Evolutionary conservation across 2,329 filamentous ascomycete genomes (phyloP).

Genomic region (Mycocentrospora acerina): DNA sequence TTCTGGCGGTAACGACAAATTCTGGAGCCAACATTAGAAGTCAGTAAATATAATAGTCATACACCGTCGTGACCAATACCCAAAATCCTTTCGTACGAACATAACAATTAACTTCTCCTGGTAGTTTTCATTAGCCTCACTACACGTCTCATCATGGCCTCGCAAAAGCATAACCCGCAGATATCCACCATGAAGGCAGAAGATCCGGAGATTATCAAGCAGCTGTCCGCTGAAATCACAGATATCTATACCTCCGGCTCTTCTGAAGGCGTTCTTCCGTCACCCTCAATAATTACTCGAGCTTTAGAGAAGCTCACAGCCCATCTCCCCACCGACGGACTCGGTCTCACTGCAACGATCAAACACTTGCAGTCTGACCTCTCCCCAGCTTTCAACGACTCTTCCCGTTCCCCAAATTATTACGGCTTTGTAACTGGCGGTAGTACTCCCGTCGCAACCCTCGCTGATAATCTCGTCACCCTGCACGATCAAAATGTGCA

Average conservation of each 20-base stretch:
- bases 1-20: too few relatives aligned
- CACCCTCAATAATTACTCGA: slow-evolving; percentile 23
- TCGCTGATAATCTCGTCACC: slow-evolving; percentile 82
- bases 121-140: too few relatives aligned
- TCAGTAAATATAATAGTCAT: too few relatives aligned
- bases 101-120: too few relatives aligned
- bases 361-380: slow-evolving; percentile 51
- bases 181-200: slow-evolving; percentile 14
- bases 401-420: slow-evolving; percentile 57
- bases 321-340: slow-evolving; percentile 42
- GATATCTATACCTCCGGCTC: slow-evolving; percentile 19
- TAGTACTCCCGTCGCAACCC: slow-evolving; percentile 72
- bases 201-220: slow-evolving; percentile 13
- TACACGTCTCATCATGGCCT: background rate
- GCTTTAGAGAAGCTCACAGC: slow-evolving; percentile 40
- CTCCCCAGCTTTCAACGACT: slow-evolving; percentile 63
- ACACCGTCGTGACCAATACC: too few relatives aligned
- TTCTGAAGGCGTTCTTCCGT: slow-evolving; percentile 39
- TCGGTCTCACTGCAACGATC: slow-evolving; percentile 47
- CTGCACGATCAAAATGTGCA: slow-evolving; percentile 80
- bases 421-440: slow-evolving; percentile 90
- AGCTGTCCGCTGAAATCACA: slow-evolving; percentile 27
- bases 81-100: too few relatives aligned
- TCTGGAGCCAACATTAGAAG: too few relatives aligned
- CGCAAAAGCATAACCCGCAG: background rate